A percentile compares a stretch with the other conserved stretches of the same genome.
Conservation (phyloP, 768 basidiomycete genomes). For the Imleria badia region DNA sequence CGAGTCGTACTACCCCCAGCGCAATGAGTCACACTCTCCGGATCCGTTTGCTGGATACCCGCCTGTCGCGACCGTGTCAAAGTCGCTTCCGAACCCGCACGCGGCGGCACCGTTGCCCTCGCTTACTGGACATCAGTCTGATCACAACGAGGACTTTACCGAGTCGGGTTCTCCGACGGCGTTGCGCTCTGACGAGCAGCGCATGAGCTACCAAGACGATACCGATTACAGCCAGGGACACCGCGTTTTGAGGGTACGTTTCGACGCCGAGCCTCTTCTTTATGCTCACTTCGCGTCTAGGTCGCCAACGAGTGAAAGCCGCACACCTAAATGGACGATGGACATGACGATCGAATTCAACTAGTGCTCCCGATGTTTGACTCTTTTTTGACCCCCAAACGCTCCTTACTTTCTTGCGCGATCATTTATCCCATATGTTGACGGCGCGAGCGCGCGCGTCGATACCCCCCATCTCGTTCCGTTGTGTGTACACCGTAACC, state of each 20-base stretch:
- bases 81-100: conserved; percentile 24
- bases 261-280: too few species aligned
- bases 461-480: too few species aligned
- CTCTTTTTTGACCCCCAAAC: neutral
- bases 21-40: conserved; percentile 14
- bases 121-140: conserved; percentile 10
- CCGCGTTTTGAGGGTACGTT: conserved; percentile 30
- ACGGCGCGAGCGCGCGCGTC: too few species aligned
- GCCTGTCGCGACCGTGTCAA: neutral
- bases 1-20: conserved; percentile 26
- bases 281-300: conserved; percentile 1
- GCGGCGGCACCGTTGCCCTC: conserved; percentile 10
- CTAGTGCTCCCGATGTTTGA: neutral
- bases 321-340: neutral
- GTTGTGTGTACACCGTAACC: too few species aligned
- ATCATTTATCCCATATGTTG: too few species aligned
- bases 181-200: conserved; percentile 17
- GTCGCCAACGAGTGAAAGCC: conserved; percentile 19
- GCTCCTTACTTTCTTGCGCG: neutral
- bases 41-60: conserved; percentile 33
- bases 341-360: neutral
- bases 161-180: conserved; percentile 7
- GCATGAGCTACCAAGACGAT: conserved; percentile 32
- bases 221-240: conserved; percentile 28
- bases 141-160: conserved; percentile 9